phyloP scores from a whole-genome alignment of 805 yeast genomes.

The Cyberlindnera saturnus region DNA sequence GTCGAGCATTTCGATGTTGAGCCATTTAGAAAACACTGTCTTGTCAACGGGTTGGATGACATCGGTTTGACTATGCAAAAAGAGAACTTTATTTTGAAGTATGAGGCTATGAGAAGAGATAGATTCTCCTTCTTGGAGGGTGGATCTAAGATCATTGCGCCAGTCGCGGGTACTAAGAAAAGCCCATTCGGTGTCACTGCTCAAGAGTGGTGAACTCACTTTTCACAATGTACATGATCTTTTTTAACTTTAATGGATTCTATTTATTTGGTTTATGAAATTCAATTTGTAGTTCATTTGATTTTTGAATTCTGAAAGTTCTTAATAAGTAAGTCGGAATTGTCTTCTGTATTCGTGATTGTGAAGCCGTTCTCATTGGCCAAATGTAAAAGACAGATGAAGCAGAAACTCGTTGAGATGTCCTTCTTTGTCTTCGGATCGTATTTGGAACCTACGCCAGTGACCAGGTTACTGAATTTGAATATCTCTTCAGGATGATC shows the following conservation, averaged over 20 bases:
- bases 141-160: slow-evolving; percentile 64
- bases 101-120: slow-evolving; percentile 70
- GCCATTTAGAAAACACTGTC: slow-evolving; percentile 88
- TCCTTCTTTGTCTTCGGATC: slow-evolving; percentile 51
- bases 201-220: slow-evolving; percentile 59
- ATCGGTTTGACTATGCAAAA: slow-evolving; percentile 92
- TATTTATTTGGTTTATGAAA: background rate
- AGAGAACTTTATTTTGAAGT: slow-evolving; percentile 67
- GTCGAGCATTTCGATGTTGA: slow-evolving; percentile 85
- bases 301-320: slow-evolving; percentile 1
- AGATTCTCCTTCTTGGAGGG: slow-evolving; percentile 91
- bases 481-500: slow-evolving; percentile 5
- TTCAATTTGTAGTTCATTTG: background rate
- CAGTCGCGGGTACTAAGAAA: slow-evolving; percentile 64
- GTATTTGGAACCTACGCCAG: slow-evolving; percentile 47
- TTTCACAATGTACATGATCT: background rate
- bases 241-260: background rate
- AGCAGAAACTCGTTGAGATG: slow-evolving; percentile 78
- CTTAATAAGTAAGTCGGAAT: slow-evolving; percentile 18
- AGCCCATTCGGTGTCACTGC: slow-evolving; percentile 59
- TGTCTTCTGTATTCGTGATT: slow-evolving; percentile 36
- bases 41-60: slow-evolving; percentile 92
- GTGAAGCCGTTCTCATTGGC: slow-evolving; percentile 80
- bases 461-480: slow-evolving; percentile 43
- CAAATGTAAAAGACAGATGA: slow-evolving; percentile 75